Evolutionary conservation across 345 rosid genomes (phyloP).

Genomic region (Salix purpurea): DNA sequence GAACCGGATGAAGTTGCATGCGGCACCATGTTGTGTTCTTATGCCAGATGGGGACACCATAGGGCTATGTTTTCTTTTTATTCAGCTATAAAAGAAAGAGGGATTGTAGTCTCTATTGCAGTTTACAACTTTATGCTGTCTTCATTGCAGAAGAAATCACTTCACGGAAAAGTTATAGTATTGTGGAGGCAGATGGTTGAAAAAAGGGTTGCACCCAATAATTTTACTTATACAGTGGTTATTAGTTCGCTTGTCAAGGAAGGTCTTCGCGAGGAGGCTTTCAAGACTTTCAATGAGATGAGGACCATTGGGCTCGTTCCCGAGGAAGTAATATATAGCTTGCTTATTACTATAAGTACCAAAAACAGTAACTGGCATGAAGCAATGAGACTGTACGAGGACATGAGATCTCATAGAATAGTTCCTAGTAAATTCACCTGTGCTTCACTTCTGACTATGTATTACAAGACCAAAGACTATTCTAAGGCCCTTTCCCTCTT

Average conservation of each 20-base stretch:
- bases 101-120: slow-evolving; percentile 45
- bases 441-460: slow-evolving; percentile 84
- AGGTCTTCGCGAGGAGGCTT: slow-evolving; percentile 51
- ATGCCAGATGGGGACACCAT: slow-evolving; percentile 93
- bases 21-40: slow-evolving; percentile 87
- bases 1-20: slow-evolving; percentile 93
- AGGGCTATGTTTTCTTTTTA: slow-evolving; percentile 70
- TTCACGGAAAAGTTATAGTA: slow-evolving; percentile 60
- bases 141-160: slow-evolving; percentile 80
- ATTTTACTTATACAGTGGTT: slow-evolving; percentile 69
- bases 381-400: slow-evolving; percentile 59
- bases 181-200: slow-evolving; percentile 67
- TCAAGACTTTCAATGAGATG: slow-evolving; percentile 64
- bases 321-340: slow-evolving; percentile 77
- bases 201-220: slow-evolving; percentile 49
- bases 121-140: slow-evolving; percentile 92
- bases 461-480: slow-evolving; percentile 66
- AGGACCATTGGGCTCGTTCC: slow-evolving; percentile 57
- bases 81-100: slow-evolving; percentile 70
- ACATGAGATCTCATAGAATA: slow-evolving; percentile 59
- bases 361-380: slow-evolving; percentile 54
- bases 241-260: slow-evolving; percentile 68
- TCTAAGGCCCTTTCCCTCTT: slow-evolving; percentile 84
- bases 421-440: slow-evolving; percentile 85
- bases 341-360: slow-evolving; percentile 52